Percentiles rank a stretch among this genome's conserved stretches.
Conservation (phyloP, 2,329 filamentous ascomycete genomes). For the Calonectria pauciramosa region DNA sequence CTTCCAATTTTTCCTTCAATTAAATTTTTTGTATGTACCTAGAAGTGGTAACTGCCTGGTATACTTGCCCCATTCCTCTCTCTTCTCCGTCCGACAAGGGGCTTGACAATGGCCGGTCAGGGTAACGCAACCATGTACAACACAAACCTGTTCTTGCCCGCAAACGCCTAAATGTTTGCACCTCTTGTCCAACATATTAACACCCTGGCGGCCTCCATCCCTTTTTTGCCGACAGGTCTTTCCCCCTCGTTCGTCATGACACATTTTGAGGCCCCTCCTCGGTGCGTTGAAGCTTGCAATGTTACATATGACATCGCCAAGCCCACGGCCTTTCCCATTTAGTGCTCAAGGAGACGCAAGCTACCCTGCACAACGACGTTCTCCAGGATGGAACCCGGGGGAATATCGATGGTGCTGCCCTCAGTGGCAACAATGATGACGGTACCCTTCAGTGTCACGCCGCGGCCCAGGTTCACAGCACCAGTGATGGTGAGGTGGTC, state of each 20-base stretch:
- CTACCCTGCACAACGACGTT: constrained; percentile 99
- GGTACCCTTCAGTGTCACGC: constrained; percentile 96
- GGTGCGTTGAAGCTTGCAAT: neutral
- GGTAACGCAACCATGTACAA: constrained; percentile 11
- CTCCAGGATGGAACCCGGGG: constrained; percentile 95
- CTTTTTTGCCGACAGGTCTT: neutral
- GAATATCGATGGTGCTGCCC: constrained; percentile 97
- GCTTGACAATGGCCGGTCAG: constrained; percentile 6
- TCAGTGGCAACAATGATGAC: constrained; percentile 99
- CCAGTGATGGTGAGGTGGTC: constrained; percentile 98
- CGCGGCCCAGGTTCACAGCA: constrained; percentile 95
- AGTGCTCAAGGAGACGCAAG: constrained; percentile 80
- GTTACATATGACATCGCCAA: constrained; percentile 3
- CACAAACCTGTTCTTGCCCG: constrained; percentile 1
- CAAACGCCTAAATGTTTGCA: neutral
- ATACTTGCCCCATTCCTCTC: constrained; percentile 8
- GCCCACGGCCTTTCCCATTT: constrained; percentile 41
- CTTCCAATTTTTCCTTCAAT: constrained; percentile 17
- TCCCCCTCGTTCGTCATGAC: constrained; percentile 5
- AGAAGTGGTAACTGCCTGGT: constrained; percentile 6
- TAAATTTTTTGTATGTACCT: constrained; percentile 23
- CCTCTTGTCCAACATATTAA: constrained; percentile 22
- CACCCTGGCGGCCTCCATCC: neutral
- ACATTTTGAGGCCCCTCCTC: constrained; percentile 16
- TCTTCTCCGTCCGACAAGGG: neutral